A percentile compares a stretch with the other conserved stretches of the same genome.
Conservation (phyloP, 2,329 filamentous ascomycete genomes). For the Chlorencoelia australis region DNA sequence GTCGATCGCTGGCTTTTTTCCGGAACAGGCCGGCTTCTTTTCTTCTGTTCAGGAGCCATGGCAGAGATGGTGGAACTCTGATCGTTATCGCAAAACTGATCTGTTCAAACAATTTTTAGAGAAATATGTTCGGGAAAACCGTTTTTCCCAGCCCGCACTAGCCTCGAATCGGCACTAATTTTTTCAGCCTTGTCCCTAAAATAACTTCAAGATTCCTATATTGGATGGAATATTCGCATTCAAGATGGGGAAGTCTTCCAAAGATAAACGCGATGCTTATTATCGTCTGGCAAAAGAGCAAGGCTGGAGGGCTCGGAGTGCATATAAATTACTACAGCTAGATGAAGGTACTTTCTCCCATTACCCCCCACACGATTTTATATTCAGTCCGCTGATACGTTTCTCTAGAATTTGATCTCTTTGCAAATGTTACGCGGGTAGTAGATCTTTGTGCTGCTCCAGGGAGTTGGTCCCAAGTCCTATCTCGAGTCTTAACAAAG, state of each 20-base stretch:
- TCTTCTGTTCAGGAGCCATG: slow-evolving; percentile 24
- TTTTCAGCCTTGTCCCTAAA: slow-evolving; percentile 17
- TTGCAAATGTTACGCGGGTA: slow-evolving; percentile 79
- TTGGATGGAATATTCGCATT: slow-evolving; percentile 1
- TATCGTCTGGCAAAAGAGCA: slow-evolving; percentile 97
- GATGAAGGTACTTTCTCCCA: slow-evolving; percentile 52
- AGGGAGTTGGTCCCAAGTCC: slow-evolving; percentile 93
- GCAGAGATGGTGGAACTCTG: not conserved
- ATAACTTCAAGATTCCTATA: slow-evolving; percentile 2
- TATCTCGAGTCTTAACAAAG: slow-evolving; percentile 87
- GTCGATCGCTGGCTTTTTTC: slow-evolving; percentile 20
- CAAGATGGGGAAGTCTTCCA: slow-evolving; percentile 88
- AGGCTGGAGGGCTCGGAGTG: slow-evolving; percentile 92
- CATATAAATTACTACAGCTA: slow-evolving; percentile 93
- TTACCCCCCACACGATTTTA: not conserved
- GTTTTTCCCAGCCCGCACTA: too few species aligned
- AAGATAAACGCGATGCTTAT: slow-evolving; percentile 97
- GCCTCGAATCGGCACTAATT: slow-evolving; percentile 9
- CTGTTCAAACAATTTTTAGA: too few species aligned
- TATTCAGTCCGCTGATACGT: not conserved
- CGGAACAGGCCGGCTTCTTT: slow-evolving; percentile 19
- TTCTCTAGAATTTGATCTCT: slow-evolving; percentile 76
- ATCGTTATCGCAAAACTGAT: slow-evolving; percentile 2
- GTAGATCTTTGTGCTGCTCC: slow-evolving; percentile 94
- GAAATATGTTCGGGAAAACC: too few species aligned